Percentiles rank a stretch among this genome's conserved stretches.
Conservation (phyloP, 352 stramenopile species). For the Pythium vanterpoolii region DNA sequence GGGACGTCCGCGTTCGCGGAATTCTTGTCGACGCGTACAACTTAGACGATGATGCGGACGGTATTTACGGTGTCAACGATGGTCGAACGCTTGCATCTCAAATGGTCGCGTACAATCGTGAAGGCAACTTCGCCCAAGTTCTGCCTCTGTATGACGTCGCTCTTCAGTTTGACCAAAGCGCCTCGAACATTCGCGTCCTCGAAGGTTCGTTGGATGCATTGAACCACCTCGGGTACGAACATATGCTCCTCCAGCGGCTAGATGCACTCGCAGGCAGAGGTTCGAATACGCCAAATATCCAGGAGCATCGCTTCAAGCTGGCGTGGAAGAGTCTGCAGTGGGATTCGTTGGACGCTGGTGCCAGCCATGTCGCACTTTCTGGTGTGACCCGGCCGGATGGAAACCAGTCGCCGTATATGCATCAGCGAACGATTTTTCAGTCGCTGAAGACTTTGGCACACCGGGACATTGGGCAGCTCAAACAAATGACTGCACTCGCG, state of each 20-base stretch:
- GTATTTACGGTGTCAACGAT: conserved; percentile 80
- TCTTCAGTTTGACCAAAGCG: conserved; percentile 40
- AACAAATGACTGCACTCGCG: conserved; percentile 28
- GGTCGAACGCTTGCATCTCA: conserved; percentile 63
- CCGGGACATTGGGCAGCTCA: conserved; percentile 39
- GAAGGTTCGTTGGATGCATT: conserved; percentile 65
- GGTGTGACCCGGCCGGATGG: neutral
- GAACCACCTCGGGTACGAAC: conserved; percentile 66
- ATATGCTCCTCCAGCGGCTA: conserved; percentile 61
- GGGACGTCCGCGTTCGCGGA: conserved; percentile 26
- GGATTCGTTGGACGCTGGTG: conserved; percentile 32
- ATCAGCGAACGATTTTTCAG: conserved; percentile 57
- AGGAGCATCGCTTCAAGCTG: conserved; percentile 71
- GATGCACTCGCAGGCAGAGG: conserved; percentile 23
- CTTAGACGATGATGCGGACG: conserved; percentile 63
- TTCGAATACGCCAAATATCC: conserved; percentile 17
- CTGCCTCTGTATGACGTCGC: conserved; percentile 74
- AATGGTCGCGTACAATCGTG: conserved; percentile 68
- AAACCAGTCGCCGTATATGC: conserved; percentile 26
- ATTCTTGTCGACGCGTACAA: conserved; percentile 69
- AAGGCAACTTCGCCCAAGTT: conserved; percentile 51
- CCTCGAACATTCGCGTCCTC: conserved; percentile 1
- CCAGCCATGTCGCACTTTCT: neutral
- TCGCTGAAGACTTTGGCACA: conserved; percentile 58
- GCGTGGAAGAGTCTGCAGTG: conserved; percentile 83